A percentile compares a stretch with the other conserved stretches of the same genome.
These are phyloP conservation scores for Juglanconis oblonga DNA, from an alignment of 2,329 filamentous ascomycete species.

Conservation along the genomic window DNA sequence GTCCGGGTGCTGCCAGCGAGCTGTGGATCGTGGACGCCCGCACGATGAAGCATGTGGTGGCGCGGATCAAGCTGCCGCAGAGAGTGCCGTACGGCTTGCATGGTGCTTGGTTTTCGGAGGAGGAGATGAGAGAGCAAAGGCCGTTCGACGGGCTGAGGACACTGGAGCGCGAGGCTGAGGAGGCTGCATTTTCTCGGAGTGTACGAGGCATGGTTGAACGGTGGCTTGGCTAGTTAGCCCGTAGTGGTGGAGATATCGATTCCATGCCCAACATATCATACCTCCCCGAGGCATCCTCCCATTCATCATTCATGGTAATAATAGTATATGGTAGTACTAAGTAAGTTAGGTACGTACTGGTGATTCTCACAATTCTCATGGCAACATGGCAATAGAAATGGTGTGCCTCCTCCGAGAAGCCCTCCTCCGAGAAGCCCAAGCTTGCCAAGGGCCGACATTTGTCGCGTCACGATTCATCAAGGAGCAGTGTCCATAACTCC, in stretches of 20 bases:
- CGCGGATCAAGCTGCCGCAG: constrained; percentile 58
- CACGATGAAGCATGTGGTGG: constrained; percentile 59
- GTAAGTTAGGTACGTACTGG: no score
- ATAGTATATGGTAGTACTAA: no score
- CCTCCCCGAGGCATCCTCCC: neutral
- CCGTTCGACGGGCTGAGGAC: constrained; percentile 17
- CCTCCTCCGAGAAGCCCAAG: no score
- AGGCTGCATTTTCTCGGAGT: neutral
- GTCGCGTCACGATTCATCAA: no score
- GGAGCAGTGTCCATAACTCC: no score
- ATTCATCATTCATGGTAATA: no score
- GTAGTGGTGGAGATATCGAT: neutral
- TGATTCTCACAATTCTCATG: no score
- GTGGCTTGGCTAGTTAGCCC: constrained; percentile 4
- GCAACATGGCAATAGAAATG: no score
- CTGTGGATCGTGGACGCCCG: constrained; percentile 67
- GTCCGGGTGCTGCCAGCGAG: constrained; percentile 49
- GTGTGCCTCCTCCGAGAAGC: no score
- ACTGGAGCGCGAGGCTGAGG: neutral
- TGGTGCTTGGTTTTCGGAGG: constrained; percentile 57
- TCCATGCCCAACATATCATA: neutral
- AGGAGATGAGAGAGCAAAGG: constrained; percentile 49
- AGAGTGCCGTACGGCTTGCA: constrained; percentile 69
- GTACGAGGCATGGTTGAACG: constrained; percentile 7
- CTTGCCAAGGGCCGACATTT: no score